These are phyloP conservation scores for Ophiorrhiza pumila DNA, from an alignment of 257 asterid species.

Conservation along the genomic window DNA sequence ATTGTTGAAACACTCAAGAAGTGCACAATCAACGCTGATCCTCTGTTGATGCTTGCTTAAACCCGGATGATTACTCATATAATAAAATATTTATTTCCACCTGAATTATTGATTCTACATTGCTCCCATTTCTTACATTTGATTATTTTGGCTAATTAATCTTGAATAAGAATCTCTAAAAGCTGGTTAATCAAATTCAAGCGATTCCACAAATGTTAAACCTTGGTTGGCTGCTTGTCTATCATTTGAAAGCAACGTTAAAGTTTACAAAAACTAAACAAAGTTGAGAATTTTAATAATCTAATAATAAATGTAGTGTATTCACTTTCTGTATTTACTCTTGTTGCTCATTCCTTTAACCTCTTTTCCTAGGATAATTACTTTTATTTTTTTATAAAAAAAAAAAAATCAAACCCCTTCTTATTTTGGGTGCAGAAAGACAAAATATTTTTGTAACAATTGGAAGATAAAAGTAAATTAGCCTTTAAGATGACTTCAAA, in stretches of 20 bases:
- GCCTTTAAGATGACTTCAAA: background rate
- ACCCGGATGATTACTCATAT: background rate
- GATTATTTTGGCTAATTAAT: background rate
- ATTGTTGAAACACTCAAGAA: too few relatives aligned
- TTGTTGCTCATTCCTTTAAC: too few relatives aligned
- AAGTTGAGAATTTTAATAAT: too few relatives aligned
- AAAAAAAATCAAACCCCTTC: too few relatives aligned
- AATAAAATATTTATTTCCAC: background rate
- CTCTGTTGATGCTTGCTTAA: background rate
- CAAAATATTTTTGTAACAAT: background rate
- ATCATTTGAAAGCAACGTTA: background rate
- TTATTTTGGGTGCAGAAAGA: too few relatives aligned
- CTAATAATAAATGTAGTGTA: too few relatives aligned
- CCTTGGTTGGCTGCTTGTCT: background rate
- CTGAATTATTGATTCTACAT: background rate
- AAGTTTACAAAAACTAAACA: background rate
- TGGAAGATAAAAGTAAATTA: background rate
- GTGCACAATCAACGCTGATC: background rate
- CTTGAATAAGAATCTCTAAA: background rate
- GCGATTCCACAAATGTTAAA: background rate
- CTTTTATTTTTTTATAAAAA: too few relatives aligned
- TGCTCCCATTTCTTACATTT: background rate
- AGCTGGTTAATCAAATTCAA: background rate
- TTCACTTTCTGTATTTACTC: too few relatives aligned
- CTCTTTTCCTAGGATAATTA: too few relatives aligned